Conservation (phyloP, 2,329 filamentous ascomycete genomes). For the Camillea tinctor region DNA sequence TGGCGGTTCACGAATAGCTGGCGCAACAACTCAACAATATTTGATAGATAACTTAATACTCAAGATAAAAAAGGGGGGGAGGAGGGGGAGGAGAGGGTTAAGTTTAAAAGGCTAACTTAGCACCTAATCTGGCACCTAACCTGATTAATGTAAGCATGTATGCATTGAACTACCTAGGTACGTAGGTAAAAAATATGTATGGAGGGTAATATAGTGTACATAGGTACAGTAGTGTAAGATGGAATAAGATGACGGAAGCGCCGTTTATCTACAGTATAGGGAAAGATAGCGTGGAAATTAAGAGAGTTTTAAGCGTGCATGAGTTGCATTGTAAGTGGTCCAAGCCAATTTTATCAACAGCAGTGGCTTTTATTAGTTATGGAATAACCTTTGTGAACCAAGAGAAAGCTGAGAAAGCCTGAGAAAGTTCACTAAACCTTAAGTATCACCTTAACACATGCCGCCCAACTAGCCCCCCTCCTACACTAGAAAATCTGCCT, state of each 20-base stretch:
- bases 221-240: background rate
- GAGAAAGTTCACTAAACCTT: background rate
- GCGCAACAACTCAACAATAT: too few relatives aligned
- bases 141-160: background rate
- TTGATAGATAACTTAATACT: background rate
- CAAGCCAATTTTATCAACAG: background rate
- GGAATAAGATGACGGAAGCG: background rate
- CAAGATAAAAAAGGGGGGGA: background rate
- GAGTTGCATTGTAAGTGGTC: background rate
- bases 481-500: background rate
- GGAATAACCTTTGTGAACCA: background rate
- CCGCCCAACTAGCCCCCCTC: background rate
- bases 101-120: too few relatives aligned
- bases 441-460: background rate
- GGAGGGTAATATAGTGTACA: background rate
- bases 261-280: background rate
- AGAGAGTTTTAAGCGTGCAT: background rate
- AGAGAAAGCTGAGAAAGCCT: too few relatives aligned
- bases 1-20: too few relatives aligned
- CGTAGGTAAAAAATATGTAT: too few relatives aligned
- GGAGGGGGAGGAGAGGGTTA: too few relatives aligned
- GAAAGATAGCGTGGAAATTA: background rate
- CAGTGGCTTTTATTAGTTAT: background rate
- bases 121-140: background rate
- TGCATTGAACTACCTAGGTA: too few relatives aligned